phyloP scores from a whole-genome alignment of 805 yeast genomes.

The Barnettozyma siamensis region DNA sequence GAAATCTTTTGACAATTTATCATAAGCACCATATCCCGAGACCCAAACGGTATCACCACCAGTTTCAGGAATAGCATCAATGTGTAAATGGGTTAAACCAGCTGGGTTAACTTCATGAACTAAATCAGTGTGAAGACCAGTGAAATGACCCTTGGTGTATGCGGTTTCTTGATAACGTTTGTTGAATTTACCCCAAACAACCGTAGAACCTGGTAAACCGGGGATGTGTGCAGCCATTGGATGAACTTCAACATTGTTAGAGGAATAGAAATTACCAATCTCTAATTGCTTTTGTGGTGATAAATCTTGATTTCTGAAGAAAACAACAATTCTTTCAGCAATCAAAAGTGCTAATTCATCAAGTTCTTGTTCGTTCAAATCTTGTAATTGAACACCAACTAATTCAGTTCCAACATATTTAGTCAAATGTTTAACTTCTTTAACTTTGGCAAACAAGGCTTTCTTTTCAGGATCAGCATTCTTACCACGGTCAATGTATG shows the following conservation, averaged over 20 bases:
- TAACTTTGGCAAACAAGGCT: constrained; percentile 35
- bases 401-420: constrained; percentile 45
- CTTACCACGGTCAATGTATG: constrained; percentile 30
- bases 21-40: constrained; percentile 54
- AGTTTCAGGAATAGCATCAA: constrained; percentile 42
- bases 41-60: constrained; percentile 58
- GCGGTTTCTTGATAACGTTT: constrained; percentile 26
- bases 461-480: constrained; percentile 38
- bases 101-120: constrained; percentile 53
- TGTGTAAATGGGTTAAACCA: constrained; percentile 46
- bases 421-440: constrained; percentile 37
- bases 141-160: constrained; percentile 18
- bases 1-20: constrained; percentile 46
- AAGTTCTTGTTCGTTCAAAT: constrained; percentile 36
- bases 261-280: constrained; percentile 42
- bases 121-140: constrained; percentile 43
- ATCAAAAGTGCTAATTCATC: constrained; percentile 43
- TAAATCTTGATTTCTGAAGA: constrained; percentile 43
- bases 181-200: constrained; percentile 28
- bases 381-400: constrained; percentile 39
- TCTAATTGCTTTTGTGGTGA: constrained; percentile 38
- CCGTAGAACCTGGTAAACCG: constrained; percentile 34
- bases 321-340: constrained; percentile 45
- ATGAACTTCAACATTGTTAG: constrained; percentile 32
- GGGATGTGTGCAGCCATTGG: constrained; percentile 31